Evolutionary conservation across 2,329 filamentous ascomycete species (phyloP).

Genomic region (Pseudopyricularia javanii): DNA sequence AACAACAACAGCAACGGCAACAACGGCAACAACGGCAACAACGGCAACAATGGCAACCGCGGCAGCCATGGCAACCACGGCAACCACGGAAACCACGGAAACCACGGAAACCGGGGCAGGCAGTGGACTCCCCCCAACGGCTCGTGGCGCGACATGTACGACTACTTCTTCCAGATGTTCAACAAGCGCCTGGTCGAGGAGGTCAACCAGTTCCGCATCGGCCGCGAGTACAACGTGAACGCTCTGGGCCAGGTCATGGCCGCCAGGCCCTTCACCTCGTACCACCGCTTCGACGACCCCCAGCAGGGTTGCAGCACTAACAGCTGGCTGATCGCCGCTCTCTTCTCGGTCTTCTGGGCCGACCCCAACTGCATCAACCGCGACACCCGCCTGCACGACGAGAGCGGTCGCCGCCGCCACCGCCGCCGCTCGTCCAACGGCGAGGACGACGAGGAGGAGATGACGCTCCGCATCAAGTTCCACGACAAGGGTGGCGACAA

Average conservation of each 20-base stretch:
- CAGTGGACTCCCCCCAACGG: conserved; percentile 25
- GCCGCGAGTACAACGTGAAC: conserved; percentile 11
- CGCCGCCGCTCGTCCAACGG: conserved; percentile 6
- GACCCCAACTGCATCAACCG: conserved; percentile 28
- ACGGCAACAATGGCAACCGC: background rate
- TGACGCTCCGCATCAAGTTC: conserved; percentile 20
- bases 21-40: too few relatives aligned
- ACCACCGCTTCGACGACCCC: conserved; percentile 23
- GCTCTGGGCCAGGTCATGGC: background rate
- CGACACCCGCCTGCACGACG: conserved; percentile 9
- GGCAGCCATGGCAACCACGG: too few relatives aligned
- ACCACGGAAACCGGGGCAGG: conserved; percentile 7
- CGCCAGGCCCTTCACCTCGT: background rate
- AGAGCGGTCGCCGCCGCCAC: background rate
- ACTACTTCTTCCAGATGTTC: conserved; percentile 4
- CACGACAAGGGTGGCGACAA: conserved; percentile 31
- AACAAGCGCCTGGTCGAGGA: conserved; percentile 1
- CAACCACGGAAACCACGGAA: too few relatives aligned
- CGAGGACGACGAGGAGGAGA: conserved; percentile 8
- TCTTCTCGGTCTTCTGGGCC: conserved; percentile 32
- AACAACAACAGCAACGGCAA: background rate
- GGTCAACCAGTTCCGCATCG: conserved; percentile 8
- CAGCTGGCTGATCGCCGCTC: conserved; percentile 29
- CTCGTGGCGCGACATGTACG: conserved; percentile 21
- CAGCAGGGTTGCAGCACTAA: conserved; percentile 27